phyloP scores from a whole-genome alignment of 2,329 filamentous ascomycete genomes.

The Blastomyces gilchristii region DNA sequence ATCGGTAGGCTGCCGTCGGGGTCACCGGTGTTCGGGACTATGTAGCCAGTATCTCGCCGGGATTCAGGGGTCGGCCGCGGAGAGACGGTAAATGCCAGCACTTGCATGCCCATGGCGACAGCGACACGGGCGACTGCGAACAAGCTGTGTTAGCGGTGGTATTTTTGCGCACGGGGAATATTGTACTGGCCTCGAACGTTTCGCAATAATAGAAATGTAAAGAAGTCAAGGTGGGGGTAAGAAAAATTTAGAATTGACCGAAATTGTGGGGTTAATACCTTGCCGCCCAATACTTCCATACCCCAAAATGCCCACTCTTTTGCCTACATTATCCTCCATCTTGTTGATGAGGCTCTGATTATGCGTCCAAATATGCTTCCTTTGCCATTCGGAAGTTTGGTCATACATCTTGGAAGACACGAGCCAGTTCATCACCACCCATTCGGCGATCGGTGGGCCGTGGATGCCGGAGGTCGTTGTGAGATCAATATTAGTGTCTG shows the following conservation, averaged over 20 bases:
- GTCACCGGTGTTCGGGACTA: conserved; percentile 57
- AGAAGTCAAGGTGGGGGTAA: neutral
- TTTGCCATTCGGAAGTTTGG: conserved; percentile 48
- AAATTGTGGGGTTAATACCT: conserved; percentile 27
- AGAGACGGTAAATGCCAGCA: conserved; percentile 31
- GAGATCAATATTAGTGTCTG: conserved; percentile 42
- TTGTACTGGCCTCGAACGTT: neutral
- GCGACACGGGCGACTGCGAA: conserved; percentile 45
- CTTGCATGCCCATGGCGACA: conserved; percentile 57
- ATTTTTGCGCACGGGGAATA: neutral
- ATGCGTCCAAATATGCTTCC: conserved; percentile 44
- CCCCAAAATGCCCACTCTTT: conserved; percentile 50
- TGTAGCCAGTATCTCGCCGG: conserved; percentile 53
- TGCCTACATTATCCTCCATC: conserved; percentile 47
- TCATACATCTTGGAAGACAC: conserved; percentile 48
- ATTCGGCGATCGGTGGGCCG: conserved; percentile 57
- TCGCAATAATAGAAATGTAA: neutral
- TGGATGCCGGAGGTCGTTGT: conserved; percentile 48
- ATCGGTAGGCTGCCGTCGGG: conserved; percentile 45
- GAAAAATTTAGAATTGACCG: neutral
- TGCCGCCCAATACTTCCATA: conserved; percentile 55
- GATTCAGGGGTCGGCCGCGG: conserved; percentile 58
- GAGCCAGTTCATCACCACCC: conserved; percentile 54
- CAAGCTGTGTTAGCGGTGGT: neutral
- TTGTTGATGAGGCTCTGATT: conserved; percentile 22